Base-by-base conservation (phyloP, 2,329 filamentous ascomycete species). In the Stemphylium vesicarium region DNA sequence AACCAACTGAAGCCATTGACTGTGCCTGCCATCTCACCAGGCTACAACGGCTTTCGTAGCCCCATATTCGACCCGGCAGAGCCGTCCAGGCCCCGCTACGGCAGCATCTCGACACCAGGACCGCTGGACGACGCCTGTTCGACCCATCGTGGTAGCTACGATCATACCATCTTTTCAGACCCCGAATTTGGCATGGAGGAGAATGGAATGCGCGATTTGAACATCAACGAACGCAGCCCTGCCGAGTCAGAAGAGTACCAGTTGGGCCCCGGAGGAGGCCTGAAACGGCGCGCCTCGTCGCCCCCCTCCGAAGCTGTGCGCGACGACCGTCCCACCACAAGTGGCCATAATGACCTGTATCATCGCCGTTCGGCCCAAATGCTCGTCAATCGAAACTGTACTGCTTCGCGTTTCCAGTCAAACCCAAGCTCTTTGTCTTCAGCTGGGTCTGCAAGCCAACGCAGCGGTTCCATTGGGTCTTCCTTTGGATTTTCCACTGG, bases 261-360 rank as follows among this genome's bases (percentile, higher is more conserved):
- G 36, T 59, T 68, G 40, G 72, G 68, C 46, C 76, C 79, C 20
- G 82, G 79, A 64, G 79, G 81, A 50, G 85, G 85, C 43, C 82
- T 84, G 63, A 89, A 89, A 73, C 80, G 87, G 68, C 81, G 86
- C 53, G 87, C 87, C 56, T 86, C 85, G 12, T 87, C 85, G 49
- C 85, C 86, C 16, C 86, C 85, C 35, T 79, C 82, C 52, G 85
- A 87, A 64, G 79, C 79, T 45, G 66, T 73, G 41, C 76, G 79
- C 42, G 79, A 81, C 44, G 79, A 81, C 59, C 75, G 79, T 37
- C 71, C 76, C 18, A 78, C 77, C 6, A 69, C 76, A 40, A 73
- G 74, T 45, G 77, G 71, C 49, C 68, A 74, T 24, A 75, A 73
- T 29, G 83, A 86, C 64, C 66, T 84, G 43, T 82, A 81, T 50